These are phyloP conservation scores for Emergomyces pasteurianus DNA, from an alignment of 2,329 filamentous ascomycete genomes.

Conservation along the genomic window DNA sequence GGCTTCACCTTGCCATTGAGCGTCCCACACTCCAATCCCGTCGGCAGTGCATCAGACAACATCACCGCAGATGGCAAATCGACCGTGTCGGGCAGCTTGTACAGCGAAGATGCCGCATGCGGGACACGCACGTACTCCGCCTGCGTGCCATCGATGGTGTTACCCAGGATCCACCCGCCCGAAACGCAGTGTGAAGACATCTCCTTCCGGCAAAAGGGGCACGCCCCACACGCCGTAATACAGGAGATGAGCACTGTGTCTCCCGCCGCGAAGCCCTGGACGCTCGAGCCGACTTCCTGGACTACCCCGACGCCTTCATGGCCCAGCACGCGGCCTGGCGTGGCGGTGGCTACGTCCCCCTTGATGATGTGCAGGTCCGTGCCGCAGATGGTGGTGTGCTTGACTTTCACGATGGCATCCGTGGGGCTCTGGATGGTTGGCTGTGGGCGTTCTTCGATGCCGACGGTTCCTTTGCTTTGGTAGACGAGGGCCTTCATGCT, in stretches of 20 bases:
- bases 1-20: constrained; percentile 41
- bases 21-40: constrained; percentile 44
- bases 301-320: constrained; percentile 44
- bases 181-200: constrained; percentile 43
- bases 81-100: constrained; percentile 27
- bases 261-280: constrained; percentile 38
- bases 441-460: constrained; percentile 31
- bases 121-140: constrained; percentile 46
- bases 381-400: constrained; percentile 42
- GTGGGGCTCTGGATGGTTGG: constrained; percentile 32
- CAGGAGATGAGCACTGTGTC: constrained; percentile 42
- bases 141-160: constrained; percentile 43
- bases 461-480: constrained; percentile 21
- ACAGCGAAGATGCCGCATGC: constrained; percentile 39
- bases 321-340: constrained; percentile 37
- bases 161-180: constrained; percentile 45
- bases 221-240: constrained; percentile 41
- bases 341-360: constrained; percentile 40
- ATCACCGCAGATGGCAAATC: constrained; percentile 37
- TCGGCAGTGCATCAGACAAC: constrained; percentile 46
- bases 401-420: constrained; percentile 40
- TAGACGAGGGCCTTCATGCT: constrained; percentile 41
- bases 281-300: constrained; percentile 33
- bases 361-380: constrained; percentile 46
- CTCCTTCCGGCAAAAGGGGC: constrained; percentile 39